Percentiles rank a stretch among this genome's conserved stretches.
Evolutionary conservation across 2,329 filamentous ascomycete genomes (phyloP).

Genomic region (Talaromyces sp.): DNA sequence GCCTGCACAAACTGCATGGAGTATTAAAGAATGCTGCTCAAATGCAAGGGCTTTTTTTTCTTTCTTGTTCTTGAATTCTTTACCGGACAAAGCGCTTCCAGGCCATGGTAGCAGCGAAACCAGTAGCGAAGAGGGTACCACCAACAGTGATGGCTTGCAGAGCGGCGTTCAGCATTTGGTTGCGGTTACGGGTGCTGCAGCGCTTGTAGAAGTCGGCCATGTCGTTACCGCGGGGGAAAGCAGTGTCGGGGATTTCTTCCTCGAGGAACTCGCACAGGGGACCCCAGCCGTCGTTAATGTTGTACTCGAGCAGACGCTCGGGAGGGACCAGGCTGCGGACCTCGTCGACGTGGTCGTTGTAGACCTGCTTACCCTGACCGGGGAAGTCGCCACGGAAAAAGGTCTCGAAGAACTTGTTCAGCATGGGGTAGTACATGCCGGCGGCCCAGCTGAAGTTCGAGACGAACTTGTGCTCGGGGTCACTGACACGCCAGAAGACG

Average conservation of each 20-base stretch:
- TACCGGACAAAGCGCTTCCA: slow-evolving; percentile 44
- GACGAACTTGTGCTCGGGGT: slow-evolving; percentile 61
- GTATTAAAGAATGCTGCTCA: slow-evolving; percentile 21
- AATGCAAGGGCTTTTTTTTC: neutral
- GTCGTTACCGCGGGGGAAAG: slow-evolving; percentile 57
- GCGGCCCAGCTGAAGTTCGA: slow-evolving; percentile 66
- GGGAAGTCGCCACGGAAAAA: slow-evolving; percentile 71
- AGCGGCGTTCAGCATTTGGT: slow-evolving; percentile 59
- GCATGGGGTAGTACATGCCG: slow-evolving; percentile 70
- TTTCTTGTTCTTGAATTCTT: slow-evolving; percentile 1
- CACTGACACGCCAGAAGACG: slow-evolving; percentile 67
- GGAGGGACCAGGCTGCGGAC: slow-evolving; percentile 52
- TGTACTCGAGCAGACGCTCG: slow-evolving; percentile 57
- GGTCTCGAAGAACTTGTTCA: slow-evolving; percentile 68
- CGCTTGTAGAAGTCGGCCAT: slow-evolving; percentile 59
- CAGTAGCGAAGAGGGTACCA: slow-evolving; percentile 51
- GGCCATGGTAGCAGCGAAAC: slow-evolving; percentile 43
- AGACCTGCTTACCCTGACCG: slow-evolving; percentile 65
- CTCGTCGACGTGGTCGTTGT: slow-evolving; percentile 58
- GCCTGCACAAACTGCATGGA: slow-evolving; percentile 5
- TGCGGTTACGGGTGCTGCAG: slow-evolving; percentile 56
- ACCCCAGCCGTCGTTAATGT: slow-evolving; percentile 57
- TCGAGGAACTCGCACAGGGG: slow-evolving; percentile 59
- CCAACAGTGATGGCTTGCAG: slow-evolving; percentile 56
- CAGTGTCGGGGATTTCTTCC: slow-evolving; percentile 53